Conservation (phyloP, 805 yeast species). For the Suhomyces emberorum region DNA sequence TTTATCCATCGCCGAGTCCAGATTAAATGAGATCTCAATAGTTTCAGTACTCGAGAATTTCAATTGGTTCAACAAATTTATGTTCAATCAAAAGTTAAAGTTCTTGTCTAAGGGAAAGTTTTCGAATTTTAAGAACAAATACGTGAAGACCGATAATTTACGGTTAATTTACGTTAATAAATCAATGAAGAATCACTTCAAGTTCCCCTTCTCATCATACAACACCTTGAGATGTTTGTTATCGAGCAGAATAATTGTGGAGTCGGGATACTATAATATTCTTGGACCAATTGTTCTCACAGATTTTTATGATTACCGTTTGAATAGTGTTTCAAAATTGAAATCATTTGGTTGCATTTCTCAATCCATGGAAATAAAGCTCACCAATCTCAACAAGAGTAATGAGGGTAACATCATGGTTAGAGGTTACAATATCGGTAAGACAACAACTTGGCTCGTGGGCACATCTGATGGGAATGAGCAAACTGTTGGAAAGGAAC, state of each 20-base stretch:
- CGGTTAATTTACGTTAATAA: conserved; percentile 44
- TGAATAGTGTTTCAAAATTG: conserved; percentile 32
- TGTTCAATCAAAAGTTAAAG: conserved; percentile 34
- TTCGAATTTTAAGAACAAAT: conserved; percentile 21
- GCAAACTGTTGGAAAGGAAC: conserved; percentile 1
- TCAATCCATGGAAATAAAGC: conserved; percentile 59
- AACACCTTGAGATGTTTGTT: conserved; percentile 44
- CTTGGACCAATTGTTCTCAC: conserved; percentile 60
- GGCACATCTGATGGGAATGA: conserved; percentile 1
- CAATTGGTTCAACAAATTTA: conserved; percentile 11
- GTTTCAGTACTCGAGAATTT: conserved; percentile 5
- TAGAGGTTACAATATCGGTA: conserved; percentile 69
- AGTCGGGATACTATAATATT: conserved; percentile 42
- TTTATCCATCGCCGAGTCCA: conserved; percentile 23
- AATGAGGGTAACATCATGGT: conserved; percentile 48
- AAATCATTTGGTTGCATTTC: conserved; percentile 54
- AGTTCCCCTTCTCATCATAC: conserved; percentile 20
- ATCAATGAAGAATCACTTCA: conserved; percentile 16
- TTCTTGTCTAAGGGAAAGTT: conserved; percentile 51
- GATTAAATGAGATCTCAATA: conserved; percentile 15
- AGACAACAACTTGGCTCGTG: conserved; percentile 20
- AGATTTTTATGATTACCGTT: conserved; percentile 61
- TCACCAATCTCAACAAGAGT: conserved; percentile 31
- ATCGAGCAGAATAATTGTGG: conserved; percentile 51
- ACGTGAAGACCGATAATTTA: conserved; percentile 18